Conservation (phyloP, 2,329 filamentous ascomycete species). For the Ceratocystis variospora region DNA sequence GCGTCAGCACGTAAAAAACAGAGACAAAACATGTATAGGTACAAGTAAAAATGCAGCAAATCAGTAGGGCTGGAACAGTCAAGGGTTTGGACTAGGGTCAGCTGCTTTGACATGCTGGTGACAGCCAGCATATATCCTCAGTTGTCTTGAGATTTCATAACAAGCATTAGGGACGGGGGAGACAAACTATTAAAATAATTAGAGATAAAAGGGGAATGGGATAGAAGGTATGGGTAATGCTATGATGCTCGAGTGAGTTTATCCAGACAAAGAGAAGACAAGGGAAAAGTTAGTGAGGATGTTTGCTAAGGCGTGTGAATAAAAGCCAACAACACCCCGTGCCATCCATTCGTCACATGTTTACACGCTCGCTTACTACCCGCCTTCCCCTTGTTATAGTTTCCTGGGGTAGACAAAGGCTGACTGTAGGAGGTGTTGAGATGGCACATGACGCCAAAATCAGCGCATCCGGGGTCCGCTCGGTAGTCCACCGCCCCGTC, state of each 20-base stretch:
- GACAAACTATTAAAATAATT: not conserved
- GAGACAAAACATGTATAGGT: not conserved
- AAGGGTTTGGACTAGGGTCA: slow-evolving; percentile 1
- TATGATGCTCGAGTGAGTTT: not conserved
- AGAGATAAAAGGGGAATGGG: not conserved
- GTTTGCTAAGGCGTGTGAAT: not conserved
- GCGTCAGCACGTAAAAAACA: not conserved
- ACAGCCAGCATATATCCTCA: no score
- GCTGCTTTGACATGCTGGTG: not conserved
- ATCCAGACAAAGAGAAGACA: not conserved
- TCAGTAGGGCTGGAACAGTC: not conserved
- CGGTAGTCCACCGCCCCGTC: slow-evolving; percentile 15
- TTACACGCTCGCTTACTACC: not conserved
- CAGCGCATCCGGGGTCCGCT: slow-evolving; percentile 32
- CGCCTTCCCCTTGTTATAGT: not conserved
- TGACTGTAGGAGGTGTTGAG: no score
- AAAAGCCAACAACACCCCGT: not conserved
- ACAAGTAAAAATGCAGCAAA: not conserved
- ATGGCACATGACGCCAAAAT: slow-evolving; percentile 18
- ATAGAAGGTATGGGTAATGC: slow-evolving; percentile 5
- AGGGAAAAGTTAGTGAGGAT: not conserved
- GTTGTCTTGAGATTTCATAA: not conserved
- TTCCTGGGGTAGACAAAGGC: no score
- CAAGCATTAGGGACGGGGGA: not conserved
- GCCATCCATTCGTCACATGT: not conserved